Base-by-base conservation (phyloP, 2,329 filamentous ascomycete genomes). In the Curvularia verruculosa region DNA sequence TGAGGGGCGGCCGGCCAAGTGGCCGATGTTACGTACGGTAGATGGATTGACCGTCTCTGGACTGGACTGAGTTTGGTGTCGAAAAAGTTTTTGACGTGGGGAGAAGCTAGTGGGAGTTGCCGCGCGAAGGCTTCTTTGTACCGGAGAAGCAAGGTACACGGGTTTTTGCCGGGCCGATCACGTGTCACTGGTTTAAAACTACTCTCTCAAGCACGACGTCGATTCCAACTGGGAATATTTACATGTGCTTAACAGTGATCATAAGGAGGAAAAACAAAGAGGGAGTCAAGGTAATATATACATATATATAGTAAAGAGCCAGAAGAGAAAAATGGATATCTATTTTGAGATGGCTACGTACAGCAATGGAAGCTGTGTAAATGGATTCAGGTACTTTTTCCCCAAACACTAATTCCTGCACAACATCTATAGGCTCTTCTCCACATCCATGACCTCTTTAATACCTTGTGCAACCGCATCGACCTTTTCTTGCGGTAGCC, bases 361-460 rank as follows among this genome's bases (percentile, higher is more conserved):
- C 58, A 63, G 21, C 52, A 47, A 49, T 39, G 13, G 52, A 48
- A 55, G 50, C 50, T 58, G 58, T 57, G 49, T 59, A 56, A 54
- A 61, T 63, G 58, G 58, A 63, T 28, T 28, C 43, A 46, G 36
- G 31, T 54, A 48, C 41, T 50, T 61, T 58, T 60, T 12, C 18
- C 47, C 50, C 36, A 49, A 59, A 47, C 36, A 24, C 52, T 43
- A 41, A 44, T 19, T 43, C 34, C 52, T 40, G 18, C n/a, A 34
- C 15, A 34, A 5, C 15, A 43, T 56, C 62, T 60, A 77, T 68
- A 79, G 70, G 57, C 72, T 76, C 49, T 73, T 77, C 79, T 90
- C 88, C 47, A 90, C 75, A 59, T 86, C 83, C 85, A 90, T 89
- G 10, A 84, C 84, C 73, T 90, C 87, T 60, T 66, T 68, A 44